A percentile compares a stretch with the other conserved stretches of the same genome.
phyloP scores from a whole-genome alignment of 805 yeast genomes.

The Sugiyamaella americana region DNA sequence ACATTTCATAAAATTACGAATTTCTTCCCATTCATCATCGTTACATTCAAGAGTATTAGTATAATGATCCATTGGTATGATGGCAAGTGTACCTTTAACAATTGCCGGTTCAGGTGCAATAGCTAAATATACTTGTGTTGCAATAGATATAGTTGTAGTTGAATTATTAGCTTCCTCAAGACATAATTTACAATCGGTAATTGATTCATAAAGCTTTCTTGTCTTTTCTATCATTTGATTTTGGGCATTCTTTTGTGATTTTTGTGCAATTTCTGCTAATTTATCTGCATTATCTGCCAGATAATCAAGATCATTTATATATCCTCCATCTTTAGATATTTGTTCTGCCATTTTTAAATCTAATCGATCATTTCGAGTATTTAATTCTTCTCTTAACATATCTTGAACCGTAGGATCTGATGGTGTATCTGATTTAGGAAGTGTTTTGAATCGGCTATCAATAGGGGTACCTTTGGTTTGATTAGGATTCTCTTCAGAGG shows the following conservation, averaged over 20 bases:
- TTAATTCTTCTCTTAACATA: constrained; percentile 35
- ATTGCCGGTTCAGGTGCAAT: constrained; percentile 39
- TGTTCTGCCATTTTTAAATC: constrained; percentile 30
- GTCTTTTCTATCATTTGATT: constrained; percentile 28
- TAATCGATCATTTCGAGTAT: constrained; percentile 17
- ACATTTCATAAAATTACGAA: constrained; percentile 39
- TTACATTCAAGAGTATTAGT: constrained; percentile 38
- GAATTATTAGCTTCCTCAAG: constrained; percentile 27
- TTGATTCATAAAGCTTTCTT: constrained; percentile 26
- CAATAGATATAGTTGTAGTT: constrained; percentile 31
- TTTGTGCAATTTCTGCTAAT: constrained; percentile 32
- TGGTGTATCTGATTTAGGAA: neutral
- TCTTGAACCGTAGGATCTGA: constrained; percentile 21
- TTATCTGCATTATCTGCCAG: constrained; percentile 39
- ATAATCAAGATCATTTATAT: constrained; percentile 37
- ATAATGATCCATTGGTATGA: constrained; percentile 40
- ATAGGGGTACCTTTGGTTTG: neutral
- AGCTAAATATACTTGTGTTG: constrained; percentile 35
- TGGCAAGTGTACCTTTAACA: constrained; percentile 32
- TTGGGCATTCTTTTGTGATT: constrained; percentile 29
- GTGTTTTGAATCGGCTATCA: neutral
- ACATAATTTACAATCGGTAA: constrained; percentile 38
- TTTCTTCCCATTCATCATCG: constrained; percentile 41
- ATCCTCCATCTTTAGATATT: constrained; percentile 36
- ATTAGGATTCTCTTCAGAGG: constrained; percentile 15